Evolutionary conservation across 2,329 filamentous ascomycete genomes (phyloP), one percentile per base, ranked within the genome.

Genomic region (Rutstroemia sp.): DNA sequence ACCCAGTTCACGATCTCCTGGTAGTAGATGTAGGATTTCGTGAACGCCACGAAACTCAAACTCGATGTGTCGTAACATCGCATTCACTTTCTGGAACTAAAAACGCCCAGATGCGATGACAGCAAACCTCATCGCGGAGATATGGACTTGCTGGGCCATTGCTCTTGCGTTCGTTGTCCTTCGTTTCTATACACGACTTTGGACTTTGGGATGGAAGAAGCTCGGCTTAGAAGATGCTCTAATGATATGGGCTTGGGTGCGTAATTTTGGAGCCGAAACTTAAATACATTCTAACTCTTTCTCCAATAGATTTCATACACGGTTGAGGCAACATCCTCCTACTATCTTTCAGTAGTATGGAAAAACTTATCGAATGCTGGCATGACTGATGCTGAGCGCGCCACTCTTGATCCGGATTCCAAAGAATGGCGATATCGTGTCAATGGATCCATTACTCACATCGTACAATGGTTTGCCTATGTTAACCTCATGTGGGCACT

Each of bases 71-170:
- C 19, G 23, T 47, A 46, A 18, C 16, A 37, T 23, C 14, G 25
- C 8, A 16, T 39, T 39, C 38, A 21, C 21, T 3, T 34, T 38
- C 18, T 54, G 41, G 42, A 49, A 38, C 37, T 41, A 19, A 54
- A 14, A 48, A 12, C 23, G 27, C 5, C 44, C n/a, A 34, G n/a
- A 49, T 54, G 52, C 46, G 18, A 54, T 54, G 52, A 39, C 42
- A 21, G 21, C 27, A 16, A 48, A 49, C 19, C n/a, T 49, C 30
- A 34, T 54, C 27, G 42, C 48, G n/a, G 52, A 54, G 52, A 27
- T 34, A 39, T 54, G 52, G 52, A 39, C 30, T 19, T 48, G 34
- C 16, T 54, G 52, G 52, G 52, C 52, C 41, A 48, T 54, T 25
- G 52, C 44, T 45, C 27, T 49, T 44, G 14, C 48, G 1, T 49